These are phyloP conservation scores for Nematocida sp. DNA, from an alignment of 371 early-diverging fungal genomes.

Conservation along the genomic window DNA sequence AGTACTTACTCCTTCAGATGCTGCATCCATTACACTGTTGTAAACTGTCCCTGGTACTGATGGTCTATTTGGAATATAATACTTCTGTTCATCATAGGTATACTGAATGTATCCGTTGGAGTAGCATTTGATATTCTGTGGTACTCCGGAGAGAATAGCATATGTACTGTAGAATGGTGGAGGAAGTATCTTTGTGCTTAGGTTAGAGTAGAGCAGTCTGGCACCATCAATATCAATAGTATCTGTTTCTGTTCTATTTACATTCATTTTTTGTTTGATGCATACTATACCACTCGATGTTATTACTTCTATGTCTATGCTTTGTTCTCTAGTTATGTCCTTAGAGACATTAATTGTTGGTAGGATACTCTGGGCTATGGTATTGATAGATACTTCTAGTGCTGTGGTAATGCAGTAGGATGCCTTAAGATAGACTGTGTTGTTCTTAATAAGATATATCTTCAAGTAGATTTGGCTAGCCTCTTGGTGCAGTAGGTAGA, in stretches of 20 bases:
- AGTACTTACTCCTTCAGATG: not conserved
- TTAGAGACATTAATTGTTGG: too few species aligned
- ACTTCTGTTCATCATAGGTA: not conserved
- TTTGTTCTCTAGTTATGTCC: too few species aligned
- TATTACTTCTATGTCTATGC: not conserved
- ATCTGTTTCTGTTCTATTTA: slow-evolving; percentile 22
- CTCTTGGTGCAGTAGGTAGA: slow-evolving; percentile 35
- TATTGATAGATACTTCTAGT: not conserved
- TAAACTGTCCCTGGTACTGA: not conserved
- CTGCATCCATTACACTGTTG: not conserved
- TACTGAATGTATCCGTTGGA: not conserved
- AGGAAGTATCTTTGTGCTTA: slow-evolving; percentile 9
- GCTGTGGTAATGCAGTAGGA: not conserved
- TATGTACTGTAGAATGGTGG: slow-evolving; percentile 12
- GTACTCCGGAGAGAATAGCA: not conserved
- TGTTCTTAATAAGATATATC: slow-evolving; percentile 45
- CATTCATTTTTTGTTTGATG: not conserved
- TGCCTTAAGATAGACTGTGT: slow-evolving; percentile 31
- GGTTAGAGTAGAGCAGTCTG: not conserved
- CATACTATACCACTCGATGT: not conserved
- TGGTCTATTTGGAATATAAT: too few species aligned
- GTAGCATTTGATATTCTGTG: not conserved
- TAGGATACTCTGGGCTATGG: too few species aligned
- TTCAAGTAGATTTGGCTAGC: not conserved
- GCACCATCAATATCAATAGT: slow-evolving; percentile 32